Evolutionary conservation across 768 basidiomycete species (phyloP).

Genomic region (Mrakia blollopis): DNA sequence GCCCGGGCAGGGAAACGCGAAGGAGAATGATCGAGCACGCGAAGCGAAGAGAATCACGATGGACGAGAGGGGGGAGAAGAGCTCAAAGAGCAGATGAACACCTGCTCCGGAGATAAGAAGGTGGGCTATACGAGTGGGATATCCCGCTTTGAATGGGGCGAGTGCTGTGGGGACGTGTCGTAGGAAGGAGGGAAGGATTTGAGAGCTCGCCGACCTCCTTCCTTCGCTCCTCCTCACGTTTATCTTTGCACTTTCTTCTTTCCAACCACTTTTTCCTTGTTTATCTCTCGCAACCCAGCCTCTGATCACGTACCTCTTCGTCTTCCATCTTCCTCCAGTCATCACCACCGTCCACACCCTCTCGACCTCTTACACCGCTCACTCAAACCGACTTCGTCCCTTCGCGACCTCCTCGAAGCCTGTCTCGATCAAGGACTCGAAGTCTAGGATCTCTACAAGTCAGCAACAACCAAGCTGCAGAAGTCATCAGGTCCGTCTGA

Average conservation of each 20-base stretch:
- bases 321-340: background rate
- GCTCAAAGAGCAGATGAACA: too few species aligned
- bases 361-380: background rate
- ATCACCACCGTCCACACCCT: slow-evolving; percentile 11
- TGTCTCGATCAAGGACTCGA: slow-evolving; percentile 10
- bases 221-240: background rate
- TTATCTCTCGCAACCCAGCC: background rate
- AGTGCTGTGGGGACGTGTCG: too few species aligned
- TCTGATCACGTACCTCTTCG: background rate
- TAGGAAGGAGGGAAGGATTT: background rate
- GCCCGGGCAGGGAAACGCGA: too few species aligned
- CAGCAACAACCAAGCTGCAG: background rate
- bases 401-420: slow-evolving; percentile 15
- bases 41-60: too few species aligned
- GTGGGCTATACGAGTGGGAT: too few species aligned
- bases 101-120: too few species aligned
- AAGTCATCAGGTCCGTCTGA: background rate
- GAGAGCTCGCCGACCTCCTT: background rate
- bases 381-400: slow-evolving; percentile 9
- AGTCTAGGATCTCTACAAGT: background rate
- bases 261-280: background rate
- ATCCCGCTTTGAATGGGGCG: too few species aligned
- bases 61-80: background rate
- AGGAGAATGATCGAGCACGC: too few species aligned
- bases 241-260: too few species aligned